phyloP scores from a whole-genome alignment of 2,329 filamentous ascomycete genomes.

The Sclerotinia minor region DNA sequence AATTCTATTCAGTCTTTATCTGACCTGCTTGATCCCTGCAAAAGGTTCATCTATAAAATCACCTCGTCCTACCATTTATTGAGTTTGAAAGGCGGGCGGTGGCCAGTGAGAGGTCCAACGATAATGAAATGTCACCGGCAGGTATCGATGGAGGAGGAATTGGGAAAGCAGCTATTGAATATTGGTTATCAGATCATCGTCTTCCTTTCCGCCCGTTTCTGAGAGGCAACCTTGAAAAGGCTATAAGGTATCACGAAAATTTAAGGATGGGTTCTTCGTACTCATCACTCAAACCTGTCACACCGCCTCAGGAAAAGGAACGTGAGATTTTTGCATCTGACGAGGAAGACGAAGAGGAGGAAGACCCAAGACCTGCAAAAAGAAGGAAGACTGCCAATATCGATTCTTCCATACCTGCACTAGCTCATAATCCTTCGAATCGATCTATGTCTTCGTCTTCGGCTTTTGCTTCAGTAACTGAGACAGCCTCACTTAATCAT shows the following conservation, averaged over 20 bases:
- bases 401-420: neutral
- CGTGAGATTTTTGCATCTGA: slow-evolving; percentile 25
- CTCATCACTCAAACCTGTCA: slow-evolving; percentile 28
- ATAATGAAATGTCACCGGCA: slow-evolving; percentile 31
- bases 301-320: slow-evolving; percentile 15
- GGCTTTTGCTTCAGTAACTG: slow-evolving; percentile 7
- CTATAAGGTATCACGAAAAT: slow-evolving; percentile 20
- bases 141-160: slow-evolving; percentile 29
- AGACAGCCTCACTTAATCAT: slow-evolving; percentile 25
- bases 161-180: slow-evolving; percentile 25
- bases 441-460: slow-evolving; percentile 8
- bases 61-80: neutral
- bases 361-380: slow-evolving; percentile 34
- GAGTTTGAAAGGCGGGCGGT: neutral
- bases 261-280: slow-evolving; percentile 33
- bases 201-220: slow-evolving; percentile 28
- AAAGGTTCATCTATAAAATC: neutral
- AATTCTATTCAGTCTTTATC: neutral
- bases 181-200: slow-evolving; percentile 23
- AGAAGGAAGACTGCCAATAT: slow-evolving; percentile 29
- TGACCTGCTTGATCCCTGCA: neutral
- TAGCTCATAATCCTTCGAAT: neutral
- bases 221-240: slow-evolving; percentile 34
- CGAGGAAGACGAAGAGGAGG: slow-evolving; percentile 36
- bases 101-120: slow-evolving; percentile 9